Evolutionary conservation across 2,329 filamentous ascomycete genomes (phyloP).

Genomic region (Neopestalotiopsis clavispora): DNA sequence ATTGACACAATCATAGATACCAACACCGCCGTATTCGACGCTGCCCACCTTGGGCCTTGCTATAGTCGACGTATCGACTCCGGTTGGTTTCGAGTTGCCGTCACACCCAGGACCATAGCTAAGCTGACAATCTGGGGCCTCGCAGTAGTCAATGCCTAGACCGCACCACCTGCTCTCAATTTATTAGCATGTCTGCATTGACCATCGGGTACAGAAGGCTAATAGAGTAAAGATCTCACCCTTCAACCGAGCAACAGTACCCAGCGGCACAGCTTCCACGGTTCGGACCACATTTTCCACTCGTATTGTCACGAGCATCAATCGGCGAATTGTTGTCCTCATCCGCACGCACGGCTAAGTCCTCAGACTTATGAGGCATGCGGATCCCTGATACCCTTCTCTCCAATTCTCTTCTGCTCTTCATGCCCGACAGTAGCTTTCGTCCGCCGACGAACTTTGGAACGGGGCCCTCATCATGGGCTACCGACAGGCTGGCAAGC

Average conservation of each 20-base stretch:
- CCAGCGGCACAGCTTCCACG: constrained; percentile 32
- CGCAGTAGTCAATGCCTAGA: constrained; percentile 30
- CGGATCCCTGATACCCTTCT: not conserved
- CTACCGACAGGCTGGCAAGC: constrained; percentile 30
- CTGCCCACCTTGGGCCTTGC: constrained; percentile 50
- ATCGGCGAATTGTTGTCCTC: constrained; percentile 16
- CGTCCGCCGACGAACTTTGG: constrained; percentile 34
- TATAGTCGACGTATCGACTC: constrained; percentile 49
- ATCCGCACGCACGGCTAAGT: constrained; percentile 23
- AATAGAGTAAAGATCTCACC: constrained; percentile 24
- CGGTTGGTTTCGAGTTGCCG: constrained; percentile 49
- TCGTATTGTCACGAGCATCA: constrained; percentile 25
- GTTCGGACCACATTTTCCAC: constrained; percentile 29
- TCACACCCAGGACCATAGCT: constrained; percentile 52
- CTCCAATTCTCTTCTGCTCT: constrained; percentile 30
- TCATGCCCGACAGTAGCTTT: constrained; percentile 31
- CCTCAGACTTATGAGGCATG: constrained; percentile 1
- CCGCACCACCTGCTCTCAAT: constrained; percentile 33
- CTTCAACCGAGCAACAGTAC: constrained; percentile 37
- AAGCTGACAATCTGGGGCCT: constrained; percentile 39
- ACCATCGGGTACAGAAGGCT: not conserved
- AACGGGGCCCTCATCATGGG: constrained; percentile 29
- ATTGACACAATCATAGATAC: constrained; percentile 53
- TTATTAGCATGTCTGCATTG: not conserved
- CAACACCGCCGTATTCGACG: constrained; percentile 51